Conservation (phyloP, 1,284 basidiomycete genomes). For the Papiliotrema fonsecae region DNA sequence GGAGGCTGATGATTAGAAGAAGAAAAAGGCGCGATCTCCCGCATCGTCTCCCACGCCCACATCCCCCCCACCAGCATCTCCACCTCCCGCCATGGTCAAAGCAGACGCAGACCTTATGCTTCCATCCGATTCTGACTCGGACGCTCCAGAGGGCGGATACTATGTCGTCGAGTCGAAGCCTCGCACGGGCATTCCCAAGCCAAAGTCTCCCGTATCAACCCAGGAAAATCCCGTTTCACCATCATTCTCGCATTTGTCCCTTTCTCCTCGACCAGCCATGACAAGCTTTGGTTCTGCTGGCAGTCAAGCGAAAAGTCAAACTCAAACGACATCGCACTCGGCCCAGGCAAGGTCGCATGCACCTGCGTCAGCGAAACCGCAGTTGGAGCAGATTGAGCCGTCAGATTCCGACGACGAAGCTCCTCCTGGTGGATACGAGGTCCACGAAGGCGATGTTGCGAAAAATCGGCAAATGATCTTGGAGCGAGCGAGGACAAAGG, state of each 20-base stretch:
- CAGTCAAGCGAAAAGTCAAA: background rate
- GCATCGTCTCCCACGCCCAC: constrained; percentile 2
- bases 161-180: constrained; percentile 37
- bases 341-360: background rate
- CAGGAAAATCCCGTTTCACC: background rate
- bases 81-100: constrained; percentile 19
- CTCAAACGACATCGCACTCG: background rate
- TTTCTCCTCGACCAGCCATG: constrained; percentile 1
- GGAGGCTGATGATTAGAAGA: constrained; percentile 11
- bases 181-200: too few relatives aligned
- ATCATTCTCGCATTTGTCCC: background rate
- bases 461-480: constrained; percentile 6
- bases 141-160: constrained; percentile 42
- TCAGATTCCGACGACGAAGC: constrained; percentile 49
- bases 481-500: background rate
- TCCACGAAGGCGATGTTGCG: constrained; percentile 15
- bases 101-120: constrained; percentile 44
- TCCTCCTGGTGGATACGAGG: constrained; percentile 38
- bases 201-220: too few relatives aligned
- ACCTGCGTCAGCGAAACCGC: constrained; percentile 3
- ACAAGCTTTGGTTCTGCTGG: background rate
- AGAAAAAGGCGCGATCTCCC: constrained; percentile 10
- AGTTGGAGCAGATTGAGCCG: constrained; percentile 27
- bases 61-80: too few relatives aligned
- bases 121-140: constrained; percentile 48